phyloP scores from a whole-genome alignment of 208 protist genomes.

The Crithidia brevicula region DNA sequence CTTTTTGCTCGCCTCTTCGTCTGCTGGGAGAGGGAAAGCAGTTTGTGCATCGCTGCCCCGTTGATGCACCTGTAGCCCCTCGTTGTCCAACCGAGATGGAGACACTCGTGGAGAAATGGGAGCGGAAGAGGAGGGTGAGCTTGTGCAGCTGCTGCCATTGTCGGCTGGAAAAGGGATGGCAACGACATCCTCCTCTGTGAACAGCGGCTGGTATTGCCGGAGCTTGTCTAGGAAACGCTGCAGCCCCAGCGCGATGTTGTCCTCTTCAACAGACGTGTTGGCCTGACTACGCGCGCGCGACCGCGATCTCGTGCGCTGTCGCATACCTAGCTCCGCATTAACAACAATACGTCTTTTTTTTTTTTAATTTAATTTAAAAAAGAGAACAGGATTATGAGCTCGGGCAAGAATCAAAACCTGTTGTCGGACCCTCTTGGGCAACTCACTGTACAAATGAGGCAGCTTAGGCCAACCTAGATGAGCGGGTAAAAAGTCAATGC shows the following conservation, averaged over 20 bases:
- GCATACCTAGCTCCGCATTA: conserved; percentile 25
- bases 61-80: conserved; percentile 8
- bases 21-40: neutral
- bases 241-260: conserved; percentile 52
- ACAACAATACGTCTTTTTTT: no score
- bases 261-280: conserved; percentile 35
- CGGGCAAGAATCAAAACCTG: no score
- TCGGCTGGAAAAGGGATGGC: conserved; percentile 64
- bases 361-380: no score
- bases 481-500: no score
- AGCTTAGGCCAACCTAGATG: no score
- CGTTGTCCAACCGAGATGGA: conserved; percentile 25
- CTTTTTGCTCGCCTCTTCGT: neutral
- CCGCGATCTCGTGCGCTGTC: conserved; percentile 32
- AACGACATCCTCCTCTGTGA: conserved; percentile 79
- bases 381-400: no score
- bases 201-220: conserved; percentile 64
- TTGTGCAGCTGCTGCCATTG: conserved; percentile 28
- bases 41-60: neutral
- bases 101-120: conserved; percentile 22
- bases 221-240: conserved; percentile 72
- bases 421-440: no score
- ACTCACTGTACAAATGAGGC: no score
- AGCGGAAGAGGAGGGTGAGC: conserved; percentile 29
- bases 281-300: conserved; percentile 36